Percentiles rank a stretch among this genome's conserved stretches.
Conservation (phyloP, 1,284 basidiomycete species). For the Microbotryum intermedium region DNA sequence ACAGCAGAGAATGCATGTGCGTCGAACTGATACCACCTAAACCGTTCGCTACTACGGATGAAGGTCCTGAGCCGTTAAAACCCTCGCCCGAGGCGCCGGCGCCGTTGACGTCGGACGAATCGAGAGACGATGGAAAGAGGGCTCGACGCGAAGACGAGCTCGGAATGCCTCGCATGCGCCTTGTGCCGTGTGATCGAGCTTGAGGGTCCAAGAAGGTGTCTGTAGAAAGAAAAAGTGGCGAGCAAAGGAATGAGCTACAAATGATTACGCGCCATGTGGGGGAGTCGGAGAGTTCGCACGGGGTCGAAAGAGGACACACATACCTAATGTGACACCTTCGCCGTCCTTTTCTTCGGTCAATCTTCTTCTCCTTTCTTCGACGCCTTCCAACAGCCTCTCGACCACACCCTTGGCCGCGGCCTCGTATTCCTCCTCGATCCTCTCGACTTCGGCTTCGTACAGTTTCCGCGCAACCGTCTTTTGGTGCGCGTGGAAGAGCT, state of each 20-base stretch:
- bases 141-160: conserved; percentile 2
- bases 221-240: not conserved
- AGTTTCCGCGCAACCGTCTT: conserved; percentile 35
- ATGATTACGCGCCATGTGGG: not conserved
- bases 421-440: conserved; percentile 45
- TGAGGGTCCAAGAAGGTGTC: conserved; percentile 27
- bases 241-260: not conserved
- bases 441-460: conserved; percentile 45
- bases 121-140: conserved; percentile 1
- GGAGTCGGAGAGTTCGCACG: not conserved
- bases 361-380: conserved; percentile 45
- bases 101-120: conserved; percentile 8
- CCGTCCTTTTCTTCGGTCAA: conserved; percentile 48
- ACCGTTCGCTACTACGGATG: not conserved
- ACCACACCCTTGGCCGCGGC: conserved; percentile 42
- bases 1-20: conserved; percentile 17
- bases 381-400: conserved; percentile 42
- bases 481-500: conserved; percentile 44
- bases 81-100: not conserved
- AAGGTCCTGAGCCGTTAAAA: not conserved
- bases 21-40: conserved; percentile 10
- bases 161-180: conserved; percentile 17
- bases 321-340: conserved; percentile 44
- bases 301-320: conserved; percentile 20
- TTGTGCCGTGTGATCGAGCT: conserved; percentile 26